These are phyloP conservation scores for Zymoseptoria crescenta DNA, from an alignment of 2,329 filamentous ascomycete species.

Conservation along the genomic window DNA sequence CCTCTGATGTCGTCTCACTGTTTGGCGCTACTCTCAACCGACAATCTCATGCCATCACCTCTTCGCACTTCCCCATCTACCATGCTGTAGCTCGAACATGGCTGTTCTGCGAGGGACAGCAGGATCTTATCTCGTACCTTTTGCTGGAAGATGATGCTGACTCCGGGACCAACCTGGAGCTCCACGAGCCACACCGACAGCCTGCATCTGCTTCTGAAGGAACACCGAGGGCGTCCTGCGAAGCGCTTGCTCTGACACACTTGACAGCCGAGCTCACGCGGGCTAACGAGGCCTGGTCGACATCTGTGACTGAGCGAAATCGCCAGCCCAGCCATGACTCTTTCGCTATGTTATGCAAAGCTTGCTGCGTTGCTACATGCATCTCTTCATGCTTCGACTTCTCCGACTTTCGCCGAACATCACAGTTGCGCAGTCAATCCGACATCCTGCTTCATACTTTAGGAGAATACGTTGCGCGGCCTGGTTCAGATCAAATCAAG, in stretches of 20 bases:
- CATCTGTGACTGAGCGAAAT: conserved; percentile 6
- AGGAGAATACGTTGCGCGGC: conserved; percentile 28
- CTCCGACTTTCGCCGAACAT: conserved; percentile 21
- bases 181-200: neutral
- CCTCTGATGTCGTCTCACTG: conserved; percentile 59
- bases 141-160: conserved; percentile 30
- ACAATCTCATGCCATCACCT: conserved; percentile 20
- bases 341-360: conserved; percentile 20
- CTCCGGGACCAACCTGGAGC: conserved; percentile 1
- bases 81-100: conserved; percentile 39
- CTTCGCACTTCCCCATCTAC: conserved; percentile 30
- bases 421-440: conserved; percentile 23
- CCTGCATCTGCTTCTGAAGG: neutral
- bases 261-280: conserved; percentile 16
- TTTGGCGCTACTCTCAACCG: conserved; percentile 62
- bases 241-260: conserved; percentile 19
- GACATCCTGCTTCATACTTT: conserved; percentile 26
- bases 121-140: conserved; percentile 42
- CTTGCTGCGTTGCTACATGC: conserved; percentile 20
- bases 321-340: conserved; percentile 12
- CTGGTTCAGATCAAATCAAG: conserved; percentile 36
- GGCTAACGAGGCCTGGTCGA: conserved; percentile 10
- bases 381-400: conserved; percentile 22
- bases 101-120: conserved; percentile 34
- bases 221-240: conserved; percentile 9